Evolutionary conservation across 345 rosid species (phyloP), one percentile per base, ranked within the genome.

Genomic region (Jatropha curcas): DNA sequence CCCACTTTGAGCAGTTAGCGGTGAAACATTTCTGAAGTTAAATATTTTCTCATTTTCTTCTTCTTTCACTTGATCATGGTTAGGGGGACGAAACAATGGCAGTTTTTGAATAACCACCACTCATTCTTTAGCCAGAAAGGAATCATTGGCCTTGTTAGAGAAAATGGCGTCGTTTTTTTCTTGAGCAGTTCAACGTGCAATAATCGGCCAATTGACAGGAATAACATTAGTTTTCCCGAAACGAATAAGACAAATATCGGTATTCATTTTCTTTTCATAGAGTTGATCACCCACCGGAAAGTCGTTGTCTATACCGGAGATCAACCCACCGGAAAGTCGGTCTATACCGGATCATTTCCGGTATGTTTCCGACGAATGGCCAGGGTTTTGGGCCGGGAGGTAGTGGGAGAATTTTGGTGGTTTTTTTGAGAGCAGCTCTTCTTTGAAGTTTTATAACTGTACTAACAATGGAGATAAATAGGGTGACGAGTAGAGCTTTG

Each of bases 51-150:
- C 87, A 79, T 84, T 60, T 84, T 84, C 78, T 82, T 82, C 85
- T 84, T 84, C 78, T 82, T 82, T 83, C 84, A 86, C 0, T n/a
- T 84, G 86, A 7, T 82, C 85, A 2, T 83, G 81, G 24, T 51
- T n/a, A n/a, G 65, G 0, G 89, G 89, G 0, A 75, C 52, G n/a
- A n/a, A 5, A 80, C 30, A n/a, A 33, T 67, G 1, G n/a, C n/a
- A n/a, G 82, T 73, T 69, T 16, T 22, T 61, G 20, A 13, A 46
- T 61, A 61, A 16, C 66, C 66, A 16, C 48, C 48, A 3, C 50
- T 35, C 7, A n/a, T 11, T 12, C 3, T 1, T 6, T 39, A 8
- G 4, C 50, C 9, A 24, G 30, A 27, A 7, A 24, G 16, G 16
- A 11, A 30, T 63, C n/a, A 1, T 4, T 39, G 67, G 67, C 25